Percentiles rank a stretch among this genome's conserved stretches.
phyloP scores from a whole-genome alignment of 306 rosid genomes.

The Prinsepia uniflora region DNA sequence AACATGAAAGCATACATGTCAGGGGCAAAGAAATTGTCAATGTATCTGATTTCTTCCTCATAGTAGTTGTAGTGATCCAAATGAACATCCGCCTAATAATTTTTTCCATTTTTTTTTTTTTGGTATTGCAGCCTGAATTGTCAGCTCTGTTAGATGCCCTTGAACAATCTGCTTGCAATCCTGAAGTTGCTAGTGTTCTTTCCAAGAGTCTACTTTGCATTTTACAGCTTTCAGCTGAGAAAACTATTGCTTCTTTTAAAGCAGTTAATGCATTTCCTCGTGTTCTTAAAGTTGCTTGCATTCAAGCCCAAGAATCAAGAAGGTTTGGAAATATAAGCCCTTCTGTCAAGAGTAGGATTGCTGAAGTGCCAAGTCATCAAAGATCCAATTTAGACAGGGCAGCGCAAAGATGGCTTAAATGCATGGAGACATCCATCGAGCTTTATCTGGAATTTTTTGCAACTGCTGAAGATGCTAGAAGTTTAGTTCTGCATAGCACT shows the following conservation, averaged over 20 bases:
- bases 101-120: constrained; percentile 21
- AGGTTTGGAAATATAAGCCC: constrained; percentile 36
- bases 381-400: constrained; percentile 34
- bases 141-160: constrained; percentile 81
- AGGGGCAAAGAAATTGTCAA: neutral
- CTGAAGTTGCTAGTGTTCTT: constrained; percentile 61
- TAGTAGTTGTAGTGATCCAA: constrained; percentile 10
- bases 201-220: constrained; percentile 63
- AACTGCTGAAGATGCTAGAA: constrained; percentile 64
- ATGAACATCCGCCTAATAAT: constrained; percentile 8
- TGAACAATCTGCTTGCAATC: constrained; percentile 79
- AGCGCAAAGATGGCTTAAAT: constrained; percentile 45
- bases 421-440: constrained; percentile 64
- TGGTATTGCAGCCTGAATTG: constrained; percentile 62
- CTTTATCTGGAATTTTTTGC: constrained; percentile 58
- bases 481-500: constrained; percentile 53
- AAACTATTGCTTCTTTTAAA: constrained; percentile 71
- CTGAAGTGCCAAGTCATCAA: constrained; percentile 34
- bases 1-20: neutral
- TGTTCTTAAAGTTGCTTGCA: constrained; percentile 80
- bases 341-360: constrained; percentile 33
- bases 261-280: constrained; percentile 70
- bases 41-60: neutral
- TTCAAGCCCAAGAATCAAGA: constrained; percentile 76
- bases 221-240: constrained; percentile 73